Conservation (phyloP, 192 early-diverging fungal genomes). For the Funneliformis geosporum region DNA sequence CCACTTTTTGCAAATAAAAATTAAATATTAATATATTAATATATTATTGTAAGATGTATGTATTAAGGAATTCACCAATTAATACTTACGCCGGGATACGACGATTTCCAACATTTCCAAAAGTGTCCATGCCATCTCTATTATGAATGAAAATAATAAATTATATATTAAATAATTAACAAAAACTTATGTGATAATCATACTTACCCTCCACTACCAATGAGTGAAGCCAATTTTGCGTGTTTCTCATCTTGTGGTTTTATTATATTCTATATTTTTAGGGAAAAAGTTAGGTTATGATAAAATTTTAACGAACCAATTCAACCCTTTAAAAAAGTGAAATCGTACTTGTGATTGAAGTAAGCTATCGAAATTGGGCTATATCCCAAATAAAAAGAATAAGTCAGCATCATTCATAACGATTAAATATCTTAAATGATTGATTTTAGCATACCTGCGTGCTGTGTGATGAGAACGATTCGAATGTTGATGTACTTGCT, state of each 20-base stretch:
- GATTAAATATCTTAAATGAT: neutral
- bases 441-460: neutral
- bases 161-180: no score
- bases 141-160: neutral
- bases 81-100: constrained; percentile 53
- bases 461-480: neutral
- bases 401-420: neutral
- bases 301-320: neutral
- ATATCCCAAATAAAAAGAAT: neutral
- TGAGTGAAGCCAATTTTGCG: neutral
- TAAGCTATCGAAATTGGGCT: neutral
- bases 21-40: neutral
- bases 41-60: neutral
- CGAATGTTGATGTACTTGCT: neutral
- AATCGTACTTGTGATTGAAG: neutral
- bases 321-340: neutral
- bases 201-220: constrained; percentile 12
- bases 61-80: neutral
- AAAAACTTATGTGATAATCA: no score
- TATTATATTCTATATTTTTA: neutral
- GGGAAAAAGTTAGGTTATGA: neutral
- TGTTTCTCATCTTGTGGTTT: constrained; percentile 22
- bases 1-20: constrained; percentile 21
- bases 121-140: constrained; percentile 59
- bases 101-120: constrained; percentile 54